Percentiles rank a stretch among this genome's conserved stretches.
Evolutionary conservation across 345 rosid species (phyloP).

Genomic region (Boechera retrofracta): DNA sequence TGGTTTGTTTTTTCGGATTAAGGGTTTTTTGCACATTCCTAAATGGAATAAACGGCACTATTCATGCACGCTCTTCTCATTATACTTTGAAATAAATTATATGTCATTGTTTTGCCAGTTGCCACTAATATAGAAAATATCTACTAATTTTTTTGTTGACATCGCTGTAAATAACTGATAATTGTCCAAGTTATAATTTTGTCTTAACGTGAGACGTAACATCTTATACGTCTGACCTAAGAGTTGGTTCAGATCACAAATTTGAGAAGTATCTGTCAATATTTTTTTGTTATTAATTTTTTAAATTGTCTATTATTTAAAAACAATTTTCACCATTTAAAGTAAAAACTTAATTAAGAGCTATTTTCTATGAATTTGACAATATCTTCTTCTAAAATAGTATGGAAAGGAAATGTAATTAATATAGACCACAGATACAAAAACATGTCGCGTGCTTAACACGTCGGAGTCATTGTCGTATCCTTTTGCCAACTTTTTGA

Average conservation of each 20-base stretch:
- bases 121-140: constrained; percentile 5
- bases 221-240: constrained; percentile 18
- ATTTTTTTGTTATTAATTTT: too few species aligned
- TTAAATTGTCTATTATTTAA: too few species aligned
- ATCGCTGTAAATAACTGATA: constrained; percentile 10
- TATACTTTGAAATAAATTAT: background rate
- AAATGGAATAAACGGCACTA: constrained; percentile 16
- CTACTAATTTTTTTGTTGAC: background rate
- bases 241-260: constrained; percentile 29
- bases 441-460: constrained; percentile 30
- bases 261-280: background rate
- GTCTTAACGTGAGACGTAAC: constrained; percentile 19
- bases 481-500: constrained; percentile 37
- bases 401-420: constrained; percentile 4
- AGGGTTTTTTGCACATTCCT: too few species aligned
- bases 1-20: too few species aligned
- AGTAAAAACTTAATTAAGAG: background rate
- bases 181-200: constrained; percentile 12
- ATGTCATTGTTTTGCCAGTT: constrained; percentile 22
- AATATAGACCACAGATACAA: constrained; percentile 27
- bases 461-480: constrained; percentile 38
- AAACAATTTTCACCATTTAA: background rate
- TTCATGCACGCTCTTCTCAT: constrained; percentile 21
- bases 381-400: constrained; percentile 20
- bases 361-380: background rate